These are phyloP conservation scores for Neurospora sp. DNA, from an alignment of 495 filamentous ascomycete species.

Conservation along the genomic window DNA sequence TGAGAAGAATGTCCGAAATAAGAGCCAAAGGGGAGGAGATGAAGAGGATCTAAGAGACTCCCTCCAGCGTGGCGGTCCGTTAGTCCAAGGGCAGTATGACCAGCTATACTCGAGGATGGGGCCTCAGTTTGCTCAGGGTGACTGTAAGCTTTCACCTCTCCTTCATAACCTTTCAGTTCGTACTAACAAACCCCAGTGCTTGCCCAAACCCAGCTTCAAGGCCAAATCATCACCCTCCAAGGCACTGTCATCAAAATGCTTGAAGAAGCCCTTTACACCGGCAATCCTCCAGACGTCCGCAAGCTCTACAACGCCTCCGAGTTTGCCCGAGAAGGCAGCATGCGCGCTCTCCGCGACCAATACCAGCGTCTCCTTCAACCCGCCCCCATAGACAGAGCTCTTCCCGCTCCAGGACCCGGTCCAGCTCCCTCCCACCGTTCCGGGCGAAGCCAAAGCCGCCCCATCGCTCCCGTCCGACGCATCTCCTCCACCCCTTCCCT, in stretches of 20 bases:
- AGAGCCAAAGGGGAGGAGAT: neutral
- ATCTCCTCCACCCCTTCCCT: slow-evolving; percentile 20
- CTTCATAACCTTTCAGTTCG: neutral
- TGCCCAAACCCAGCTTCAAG: slow-evolving; percentile 26
- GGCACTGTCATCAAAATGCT: slow-evolving; percentile 23
- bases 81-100: slow-evolving; percentile 23
- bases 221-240: slow-evolving; percentile 26
- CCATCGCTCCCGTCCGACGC: slow-evolving; percentile 10
- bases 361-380: slow-evolving; percentile 21
- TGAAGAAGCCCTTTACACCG: slow-evolving; percentile 21
- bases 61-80: slow-evolving; percentile 16
- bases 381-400: neutral
- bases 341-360: slow-evolving; percentile 27
- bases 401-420: neutral
- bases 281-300: slow-evolving; percentile 13
- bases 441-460: neutral
- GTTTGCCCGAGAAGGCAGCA: slow-evolving; percentile 24
- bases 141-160: slow-evolving; percentile 12
- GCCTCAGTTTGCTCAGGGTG: slow-evolving; percentile 23
- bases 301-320: slow-evolving; percentile 25
- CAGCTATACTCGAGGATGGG: slow-evolving; percentile 16
- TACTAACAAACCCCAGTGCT: slow-evolving; percentile 8
- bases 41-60: slow-evolving; percentile 18
- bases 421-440: neutral
- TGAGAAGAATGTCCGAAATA: neutral